Evolutionary conservation across 176 grass and related monocot genomes (phyloP), one percentile per base, ranked within the genome.

Genomic region (Poa annua): DNA sequence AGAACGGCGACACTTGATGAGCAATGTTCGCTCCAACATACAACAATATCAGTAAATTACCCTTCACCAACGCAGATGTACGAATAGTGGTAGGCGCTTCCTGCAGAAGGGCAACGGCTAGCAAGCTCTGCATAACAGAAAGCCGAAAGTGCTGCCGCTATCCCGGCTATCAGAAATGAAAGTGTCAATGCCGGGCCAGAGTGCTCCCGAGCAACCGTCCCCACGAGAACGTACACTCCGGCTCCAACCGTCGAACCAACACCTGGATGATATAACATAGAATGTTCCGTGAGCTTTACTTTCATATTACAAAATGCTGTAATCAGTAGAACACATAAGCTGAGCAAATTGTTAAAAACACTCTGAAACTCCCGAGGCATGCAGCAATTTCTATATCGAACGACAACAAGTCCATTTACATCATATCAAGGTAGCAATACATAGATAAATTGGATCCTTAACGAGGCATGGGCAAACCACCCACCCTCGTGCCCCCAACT

Each of bases 21-120:
- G 39, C 7, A 42, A 38, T 38, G 36, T 38, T 38, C 36, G 6
- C 36, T 6, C 36, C 4, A 38, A 7, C 36, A 38, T 38, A 38
- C 36, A 29, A 29, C 2, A 1, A 29, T 29, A 55, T 71, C n/a
- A 71, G 65, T 66, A 55, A 77, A 76, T 87, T 91, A 96, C 93
- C 93, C 93, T 93, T 96, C 93, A 1, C 93, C 93, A 41, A 96
- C 73, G 26, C 93, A 96, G 47, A 96, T 96, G 88, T 96, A 96
- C 0, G 93, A 96, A 49, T 96, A 96, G 77, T 96, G 93, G 45
- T 96, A 96, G 42, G 93, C 93, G 20, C 93, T 96, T 82, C 93
- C 93, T 9, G 93, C 93, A 16, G 93, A 96, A 15, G 93, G 93
- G 77, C 93, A 96, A 38, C 93, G 93, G 24, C 93, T 96, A 34